A percentile compares a stretch with the other conserved stretches of the same genome.
These are phyloP conservation scores for Boletus rubropictus DNA, from an alignment of 768 basidiomycete genomes.

Conservation along the genomic window DNA sequence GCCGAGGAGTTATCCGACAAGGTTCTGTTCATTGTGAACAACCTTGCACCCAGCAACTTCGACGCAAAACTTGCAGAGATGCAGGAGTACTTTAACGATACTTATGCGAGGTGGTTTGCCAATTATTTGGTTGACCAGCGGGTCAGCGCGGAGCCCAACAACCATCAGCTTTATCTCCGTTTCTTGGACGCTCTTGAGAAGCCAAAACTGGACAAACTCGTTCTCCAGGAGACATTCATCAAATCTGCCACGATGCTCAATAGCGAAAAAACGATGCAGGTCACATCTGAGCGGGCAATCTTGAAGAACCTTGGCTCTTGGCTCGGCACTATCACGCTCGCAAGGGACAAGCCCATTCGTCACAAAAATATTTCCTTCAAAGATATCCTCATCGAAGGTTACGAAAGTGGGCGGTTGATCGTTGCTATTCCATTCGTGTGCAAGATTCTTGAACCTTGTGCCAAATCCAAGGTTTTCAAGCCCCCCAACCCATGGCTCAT, in stretches of 20 bases:
- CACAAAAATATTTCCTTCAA: slow-evolving; percentile 95
- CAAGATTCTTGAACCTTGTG: slow-evolving; percentile 89
- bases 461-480: slow-evolving; percentile 86
- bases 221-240: slow-evolving; percentile 89
- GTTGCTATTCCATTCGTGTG: slow-evolving; percentile 98
- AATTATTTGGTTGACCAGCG: slow-evolving; percentile 96
- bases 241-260: slow-evolving; percentile 86
- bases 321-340: slow-evolving; percentile 91
- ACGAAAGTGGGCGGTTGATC: slow-evolving; percentile 82
- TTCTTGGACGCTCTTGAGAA: slow-evolving; percentile 82
- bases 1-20: slow-evolving; percentile 87
- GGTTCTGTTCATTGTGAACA: slow-evolving; percentile 97
- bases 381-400: slow-evolving; percentile 94
- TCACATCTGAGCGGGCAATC: slow-evolving; percentile 75
- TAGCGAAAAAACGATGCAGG: slow-evolving; percentile 83
- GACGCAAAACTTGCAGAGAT: slow-evolving; percentile 84
- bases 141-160: slow-evolving; percentile 93
- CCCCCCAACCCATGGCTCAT: slow-evolving; percentile 99
- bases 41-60: slow-evolving; percentile 91
- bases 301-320: slow-evolving; percentile 95
- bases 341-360: slow-evolving; percentile 86
- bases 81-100: slow-evolving; percentile 75
- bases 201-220: slow-evolving; percentile 59
- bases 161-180: slow-evolving; percentile 90
- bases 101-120: slow-evolving; percentile 91